Evolutionary conservation across 352 stramenopile species (phyloP).

Genomic region (Pythium insidiosum): DNA sequence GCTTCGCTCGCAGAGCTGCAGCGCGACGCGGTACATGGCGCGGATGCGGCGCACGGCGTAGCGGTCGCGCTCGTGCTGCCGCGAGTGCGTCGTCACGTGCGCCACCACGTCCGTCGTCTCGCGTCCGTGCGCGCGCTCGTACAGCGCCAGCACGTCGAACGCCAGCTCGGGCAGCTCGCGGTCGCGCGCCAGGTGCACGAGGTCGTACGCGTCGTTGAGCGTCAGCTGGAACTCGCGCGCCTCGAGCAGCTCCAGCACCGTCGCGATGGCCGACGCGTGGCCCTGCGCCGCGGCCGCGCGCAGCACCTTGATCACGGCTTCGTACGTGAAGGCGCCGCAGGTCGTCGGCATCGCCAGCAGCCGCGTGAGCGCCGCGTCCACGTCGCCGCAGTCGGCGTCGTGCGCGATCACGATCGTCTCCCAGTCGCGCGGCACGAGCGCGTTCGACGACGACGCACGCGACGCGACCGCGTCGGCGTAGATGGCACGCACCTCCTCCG

Average conservation of each 20-base stretch:
- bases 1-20: slow-evolving; percentile 37
- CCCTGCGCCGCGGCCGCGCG: slow-evolving; percentile 18
- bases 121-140: slow-evolving; percentile 34
- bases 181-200: slow-evolving; percentile 45
- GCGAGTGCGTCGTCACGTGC: slow-evolving; percentile 8
- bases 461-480: slow-evolving; percentile 40
- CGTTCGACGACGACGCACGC: slow-evolving; percentile 13
- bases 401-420: slow-evolving; percentile 32
- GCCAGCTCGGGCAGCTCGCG: slow-evolving; percentile 23
- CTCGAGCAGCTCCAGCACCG: slow-evolving; percentile 28
- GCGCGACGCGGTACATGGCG: slow-evolving; percentile 45
- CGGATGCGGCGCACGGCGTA: slow-evolving; percentile 35
- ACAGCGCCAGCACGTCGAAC: slow-evolving; percentile 39
- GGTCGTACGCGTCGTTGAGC: slow-evolving; percentile 35
- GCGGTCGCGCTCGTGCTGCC: slow-evolving; percentile 19
- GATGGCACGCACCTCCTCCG: slow-evolving; percentile 27
- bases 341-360: slow-evolving; percentile 27
- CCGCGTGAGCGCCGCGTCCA: slow-evolving; percentile 30
- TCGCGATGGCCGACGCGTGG: slow-evolving; percentile 19
- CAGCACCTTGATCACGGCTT: slow-evolving; percentile 32
- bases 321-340: slow-evolving; percentile 33
- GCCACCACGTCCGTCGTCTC: slow-evolving; percentile 6
- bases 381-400: slow-evolving; percentile 20
- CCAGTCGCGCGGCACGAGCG: slow-evolving; percentile 37
- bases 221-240: slow-evolving; percentile 27